These are phyloP conservation scores for Cryptococcus amylolentus DNA, from an alignment of 1,284 basidiomycete genomes.

Conservation along the genomic window DNA sequence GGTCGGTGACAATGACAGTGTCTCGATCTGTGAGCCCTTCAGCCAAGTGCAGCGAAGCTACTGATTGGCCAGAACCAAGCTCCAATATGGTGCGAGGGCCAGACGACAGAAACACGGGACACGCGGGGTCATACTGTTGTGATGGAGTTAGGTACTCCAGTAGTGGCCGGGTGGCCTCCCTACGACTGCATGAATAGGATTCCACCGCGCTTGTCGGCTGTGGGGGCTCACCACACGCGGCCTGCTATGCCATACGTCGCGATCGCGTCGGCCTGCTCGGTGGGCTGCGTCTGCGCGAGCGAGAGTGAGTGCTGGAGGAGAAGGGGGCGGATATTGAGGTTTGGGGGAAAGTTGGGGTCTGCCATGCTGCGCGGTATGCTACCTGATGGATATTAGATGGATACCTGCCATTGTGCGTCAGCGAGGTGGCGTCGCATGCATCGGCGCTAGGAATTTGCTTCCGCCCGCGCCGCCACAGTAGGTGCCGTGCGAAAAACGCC, in stretches of 20 bases:
- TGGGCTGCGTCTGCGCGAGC: constrained; percentile 12
- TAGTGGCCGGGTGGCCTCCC: constrained; percentile 42
- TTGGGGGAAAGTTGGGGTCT: constrained; percentile 48
- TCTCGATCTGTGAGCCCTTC: constrained; percentile 21
- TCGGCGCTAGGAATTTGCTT: background rate
- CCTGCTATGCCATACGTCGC: constrained; percentile 46
- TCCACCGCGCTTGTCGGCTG: too few relatives aligned
- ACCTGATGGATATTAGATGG: too few relatives aligned
- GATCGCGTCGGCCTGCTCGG: constrained; percentile 35
- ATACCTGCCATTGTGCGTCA: too few relatives aligned
- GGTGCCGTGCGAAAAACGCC: background rate
- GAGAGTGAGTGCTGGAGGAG: constrained; percentile 10
- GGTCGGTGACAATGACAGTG: constrained; percentile 39
- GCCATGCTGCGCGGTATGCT: constrained; percentile 7
- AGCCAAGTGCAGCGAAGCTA: constrained; percentile 41
- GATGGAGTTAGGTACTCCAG: constrained; percentile 39
- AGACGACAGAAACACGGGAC: constrained; percentile 26
- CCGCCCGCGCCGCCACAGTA: background rate
- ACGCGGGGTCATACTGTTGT: constrained; percentile 32
- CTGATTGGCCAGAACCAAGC: constrained; percentile 45
- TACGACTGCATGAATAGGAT: constrained; percentile 5
- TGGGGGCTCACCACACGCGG: constrained; percentile 35
- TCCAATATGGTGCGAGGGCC: constrained; percentile 31
- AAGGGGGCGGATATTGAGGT: constrained; percentile 41
- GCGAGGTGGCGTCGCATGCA: background rate